Evolutionary conservation across 179 eudicot genomes (phyloP).

Genomic region (Silene coronaria): DNA sequence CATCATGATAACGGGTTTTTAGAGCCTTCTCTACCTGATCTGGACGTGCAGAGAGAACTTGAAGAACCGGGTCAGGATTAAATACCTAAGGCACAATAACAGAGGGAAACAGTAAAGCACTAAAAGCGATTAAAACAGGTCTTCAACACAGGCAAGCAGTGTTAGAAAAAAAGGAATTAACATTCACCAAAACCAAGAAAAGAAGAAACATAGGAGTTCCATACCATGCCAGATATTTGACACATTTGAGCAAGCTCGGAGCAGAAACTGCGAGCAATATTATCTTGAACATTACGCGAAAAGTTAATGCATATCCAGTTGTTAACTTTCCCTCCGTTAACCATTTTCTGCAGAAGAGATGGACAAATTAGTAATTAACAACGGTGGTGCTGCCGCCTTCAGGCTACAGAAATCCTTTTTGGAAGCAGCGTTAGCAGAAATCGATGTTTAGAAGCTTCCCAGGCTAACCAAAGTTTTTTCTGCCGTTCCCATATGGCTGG

Average conservation of each 20-base stretch:
- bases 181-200: background rate
- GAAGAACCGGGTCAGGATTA: constrained; percentile 63
- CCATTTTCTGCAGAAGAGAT: constrained; percentile 61
- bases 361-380: background rate
- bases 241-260: constrained; percentile 81
- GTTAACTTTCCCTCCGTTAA: constrained; percentile 68
- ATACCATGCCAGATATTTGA: constrained; percentile 70
- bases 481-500: background rate
- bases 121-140: background rate
- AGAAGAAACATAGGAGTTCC: background rate
- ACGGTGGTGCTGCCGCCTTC: background rate
- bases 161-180: background rate
- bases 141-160: no score
- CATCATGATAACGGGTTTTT: constrained; percentile 64
- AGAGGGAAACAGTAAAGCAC: background rate
- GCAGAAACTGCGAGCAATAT: constrained; percentile 53
- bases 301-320: constrained; percentile 79
- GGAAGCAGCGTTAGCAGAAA: background rate
- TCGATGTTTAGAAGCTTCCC: background rate
- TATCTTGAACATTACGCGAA: constrained; percentile 61
- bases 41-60: constrained; percentile 51
- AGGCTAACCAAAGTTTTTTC: background rate
- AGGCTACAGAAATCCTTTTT: background rate
- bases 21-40: constrained; percentile 74
- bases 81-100: constrained; percentile 33